phyloP scores from a whole-genome alignment of 1,284 basidiomycete genomes.

The Malassezia pachydermatis region DNA sequence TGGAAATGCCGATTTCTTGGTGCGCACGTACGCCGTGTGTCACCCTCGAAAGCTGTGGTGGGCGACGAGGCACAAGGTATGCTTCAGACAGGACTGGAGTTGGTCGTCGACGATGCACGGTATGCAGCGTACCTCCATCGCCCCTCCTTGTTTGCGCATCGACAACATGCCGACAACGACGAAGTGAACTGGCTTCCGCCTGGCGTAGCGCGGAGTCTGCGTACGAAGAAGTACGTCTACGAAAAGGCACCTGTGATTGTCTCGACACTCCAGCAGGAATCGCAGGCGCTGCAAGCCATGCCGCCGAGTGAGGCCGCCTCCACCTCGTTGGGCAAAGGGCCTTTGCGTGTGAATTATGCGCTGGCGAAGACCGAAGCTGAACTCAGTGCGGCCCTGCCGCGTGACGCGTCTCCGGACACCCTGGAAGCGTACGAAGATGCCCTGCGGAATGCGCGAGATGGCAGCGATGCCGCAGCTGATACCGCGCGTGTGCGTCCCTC shows the following conservation, averaged over 20 bases:
- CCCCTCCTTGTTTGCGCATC: neutral
- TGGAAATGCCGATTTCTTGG: slow-evolving; percentile 84
- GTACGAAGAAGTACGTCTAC: slow-evolving; percentile 25
- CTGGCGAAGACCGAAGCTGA: slow-evolving; percentile 5
- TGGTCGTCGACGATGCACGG: slow-evolving; percentile 56
- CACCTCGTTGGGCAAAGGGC: slow-evolving; percentile 17
- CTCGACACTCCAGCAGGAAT: slow-evolving; percentile 25
- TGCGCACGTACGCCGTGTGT: slow-evolving; percentile 53
- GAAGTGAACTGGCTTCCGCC: slow-evolving; percentile 66
- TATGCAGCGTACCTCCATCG: slow-evolving; percentile 29
- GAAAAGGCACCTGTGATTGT: slow-evolving; percentile 30
- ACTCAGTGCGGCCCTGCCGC: slow-evolving; percentile 46
- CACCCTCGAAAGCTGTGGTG: slow-evolving; percentile 15
- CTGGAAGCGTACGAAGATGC: slow-evolving; percentile 34
- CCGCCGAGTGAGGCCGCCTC: slow-evolving; percentile 16
- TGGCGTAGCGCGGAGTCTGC: slow-evolving; percentile 21
- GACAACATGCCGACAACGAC: slow-evolving; percentile 50
- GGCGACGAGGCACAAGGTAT: slow-evolving; percentile 6
- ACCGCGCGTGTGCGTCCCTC: slow-evolving; percentile 58
- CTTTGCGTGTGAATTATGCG: slow-evolving; percentile 19
- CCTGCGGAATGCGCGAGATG: slow-evolving; percentile 19
- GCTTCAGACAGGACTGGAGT: slow-evolving; percentile 39
- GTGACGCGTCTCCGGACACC: slow-evolving; percentile 18
- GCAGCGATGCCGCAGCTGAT: slow-evolving; percentile 26
- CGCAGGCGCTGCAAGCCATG: slow-evolving; percentile 14